A percentile compares a stretch with the other conserved stretches of the same genome.
These are phyloP conservation scores for Trichoderma erinaceum DNA, from an alignment of 495 filamentous ascomycete genomes.

Conservation along the genomic window DNA sequence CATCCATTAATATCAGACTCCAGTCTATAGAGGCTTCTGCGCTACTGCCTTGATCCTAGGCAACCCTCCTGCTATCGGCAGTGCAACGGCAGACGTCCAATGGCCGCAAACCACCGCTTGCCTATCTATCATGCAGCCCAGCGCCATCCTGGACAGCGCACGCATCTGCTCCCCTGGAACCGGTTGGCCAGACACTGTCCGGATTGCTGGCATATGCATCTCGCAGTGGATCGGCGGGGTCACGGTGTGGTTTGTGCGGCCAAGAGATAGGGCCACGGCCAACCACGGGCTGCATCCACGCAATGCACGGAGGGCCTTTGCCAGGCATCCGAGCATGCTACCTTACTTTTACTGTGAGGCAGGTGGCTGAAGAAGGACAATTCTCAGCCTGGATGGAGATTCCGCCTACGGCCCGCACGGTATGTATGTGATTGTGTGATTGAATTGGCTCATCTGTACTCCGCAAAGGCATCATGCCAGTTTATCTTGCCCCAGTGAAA, in stretches of 20 bases:
- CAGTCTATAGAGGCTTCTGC: too few species aligned
- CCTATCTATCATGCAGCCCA: background rate
- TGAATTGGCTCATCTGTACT: slow-evolving; percentile 2
- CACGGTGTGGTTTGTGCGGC: background rate
- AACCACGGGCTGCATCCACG: background rate
- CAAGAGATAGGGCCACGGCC: background rate
- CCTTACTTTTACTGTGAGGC: background rate
- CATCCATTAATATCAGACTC: too few species aligned
- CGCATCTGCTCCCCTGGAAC: background rate
- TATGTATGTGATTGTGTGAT: too few species aligned
- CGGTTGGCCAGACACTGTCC: slow-evolving; percentile 5
- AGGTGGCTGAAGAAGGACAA: background rate
- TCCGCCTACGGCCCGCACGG: background rate
- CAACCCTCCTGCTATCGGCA: background rate
- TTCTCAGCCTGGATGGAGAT: background rate
- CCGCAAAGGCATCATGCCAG: background rate
- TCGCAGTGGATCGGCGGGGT: background rate
- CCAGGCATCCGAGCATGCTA: background rate
- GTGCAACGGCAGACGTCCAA: background rate
- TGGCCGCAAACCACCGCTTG: background rate
- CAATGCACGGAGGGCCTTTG: background rate
- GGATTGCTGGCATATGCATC: slow-evolving; percentile 9
- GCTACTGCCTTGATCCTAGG: background rate
- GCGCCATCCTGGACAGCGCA: background rate
- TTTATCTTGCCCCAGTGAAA: background rate